phyloP scores from a whole-genome alignment of 192 early-diverging fungal species.

The Kickxella alabastrina region DNA sequence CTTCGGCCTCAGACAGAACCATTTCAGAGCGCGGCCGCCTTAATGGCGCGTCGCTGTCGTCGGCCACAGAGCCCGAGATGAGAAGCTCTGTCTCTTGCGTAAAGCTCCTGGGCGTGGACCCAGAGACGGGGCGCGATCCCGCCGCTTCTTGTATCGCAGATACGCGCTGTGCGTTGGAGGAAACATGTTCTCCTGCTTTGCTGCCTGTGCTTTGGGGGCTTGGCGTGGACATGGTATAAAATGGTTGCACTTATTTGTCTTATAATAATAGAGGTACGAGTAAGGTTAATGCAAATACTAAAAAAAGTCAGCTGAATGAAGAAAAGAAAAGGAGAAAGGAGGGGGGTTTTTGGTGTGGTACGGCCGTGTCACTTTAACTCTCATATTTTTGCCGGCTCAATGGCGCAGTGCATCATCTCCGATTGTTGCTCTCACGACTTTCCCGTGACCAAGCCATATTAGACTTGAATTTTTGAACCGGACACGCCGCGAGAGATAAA shows the following conservation, averaged over 20 bases:
- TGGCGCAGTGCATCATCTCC: too few relatives aligned
- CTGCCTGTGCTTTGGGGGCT: slow-evolving; percentile 3
- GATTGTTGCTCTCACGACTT: too few relatives aligned
- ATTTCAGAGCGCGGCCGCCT: slow-evolving; percentile 21
- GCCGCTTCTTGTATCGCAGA: slow-evolving; percentile 2
- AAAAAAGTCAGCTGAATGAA: too few relatives aligned
- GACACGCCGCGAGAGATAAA: too few relatives aligned
- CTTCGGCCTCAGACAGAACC: slow-evolving; percentile 40
- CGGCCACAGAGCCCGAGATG: slow-evolving; percentile 16
- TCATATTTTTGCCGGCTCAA: too few relatives aligned
- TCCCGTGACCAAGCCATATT: too few relatives aligned
- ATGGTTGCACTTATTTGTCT: not conserved
- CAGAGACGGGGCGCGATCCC: slow-evolving; percentile 9
- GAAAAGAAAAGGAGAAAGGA: too few relatives aligned
- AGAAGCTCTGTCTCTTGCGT: slow-evolving; percentile 34
- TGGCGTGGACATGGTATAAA: slow-evolving; percentile 5
- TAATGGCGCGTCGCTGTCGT: slow-evolving; percentile 10
- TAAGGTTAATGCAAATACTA: too few relatives aligned
- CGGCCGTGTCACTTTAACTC: too few relatives aligned
- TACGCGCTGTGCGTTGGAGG: slow-evolving; percentile 34
- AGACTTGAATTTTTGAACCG: too few relatives aligned
- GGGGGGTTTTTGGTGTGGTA: too few relatives aligned
- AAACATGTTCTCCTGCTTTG: slow-evolving; percentile 7
- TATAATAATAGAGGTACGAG: too few relatives aligned
- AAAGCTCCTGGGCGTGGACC: slow-evolving; percentile 12